Evolutionary conservation across 192 early-diverging fungal species (phyloP).

Genomic region (Coemansia sp.): DNA sequence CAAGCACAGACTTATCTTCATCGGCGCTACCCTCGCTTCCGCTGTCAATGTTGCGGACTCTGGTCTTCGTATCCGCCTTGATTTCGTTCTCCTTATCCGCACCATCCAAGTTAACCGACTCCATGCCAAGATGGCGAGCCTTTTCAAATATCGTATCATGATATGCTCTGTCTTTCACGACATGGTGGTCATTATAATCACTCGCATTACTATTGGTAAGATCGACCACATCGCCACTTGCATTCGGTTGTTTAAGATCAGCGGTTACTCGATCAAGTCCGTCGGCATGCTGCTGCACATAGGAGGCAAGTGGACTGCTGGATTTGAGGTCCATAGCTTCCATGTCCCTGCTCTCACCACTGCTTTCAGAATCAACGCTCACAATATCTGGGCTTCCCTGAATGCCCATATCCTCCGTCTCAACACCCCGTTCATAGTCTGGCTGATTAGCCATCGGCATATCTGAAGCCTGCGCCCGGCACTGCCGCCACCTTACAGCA

Average conservation of each 20-base stretch:
- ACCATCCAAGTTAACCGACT: neutral
- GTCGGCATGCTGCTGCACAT: neutral
- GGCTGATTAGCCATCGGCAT: neutral
- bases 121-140: conserved; percentile 12
- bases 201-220: neutral
- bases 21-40: conserved; percentile 15
- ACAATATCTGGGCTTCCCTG: conserved; percentile 1
- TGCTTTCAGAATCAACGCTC: conserved; percentile 18
- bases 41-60: conserved; percentile 15
- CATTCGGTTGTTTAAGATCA: neutral
- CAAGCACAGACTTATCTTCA: neutral
- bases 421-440: neutral
- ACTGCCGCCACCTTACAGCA: conserved; percentile 35
- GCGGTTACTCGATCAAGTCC: neutral
- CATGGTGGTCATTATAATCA: neutral
- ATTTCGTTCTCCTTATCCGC: neutral
- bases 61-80: neutral
- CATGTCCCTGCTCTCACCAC: neutral
- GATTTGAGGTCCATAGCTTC: neutral
- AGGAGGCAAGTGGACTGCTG: neutral
- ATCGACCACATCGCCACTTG: neutral
- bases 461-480: neutral
- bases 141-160: conserved; percentile 30
- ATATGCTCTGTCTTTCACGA: neutral
- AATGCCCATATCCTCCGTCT: neutral